Evolutionary conservation across 2,329 filamentous ascomycete genomes (phyloP).

Genomic region (Thielaviopsis ethacetica): DNA sequence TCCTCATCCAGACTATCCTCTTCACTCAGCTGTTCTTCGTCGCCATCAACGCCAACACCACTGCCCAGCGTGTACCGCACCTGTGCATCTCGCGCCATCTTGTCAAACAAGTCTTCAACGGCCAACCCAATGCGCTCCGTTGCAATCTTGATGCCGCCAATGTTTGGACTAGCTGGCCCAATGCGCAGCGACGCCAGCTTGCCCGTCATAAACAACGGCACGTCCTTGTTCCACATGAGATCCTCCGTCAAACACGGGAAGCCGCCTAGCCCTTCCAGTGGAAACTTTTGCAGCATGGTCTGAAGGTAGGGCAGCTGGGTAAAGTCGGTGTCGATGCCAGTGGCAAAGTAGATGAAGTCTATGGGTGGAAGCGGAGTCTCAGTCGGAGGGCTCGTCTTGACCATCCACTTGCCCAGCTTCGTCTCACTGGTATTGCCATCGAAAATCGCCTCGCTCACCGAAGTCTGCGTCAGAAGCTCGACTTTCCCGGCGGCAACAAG

Average conservation of each 20-base stretch:
- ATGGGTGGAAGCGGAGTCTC: conserved; percentile 32
- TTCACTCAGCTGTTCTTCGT: not conserved
- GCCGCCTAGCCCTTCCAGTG: conserved; percentile 45
- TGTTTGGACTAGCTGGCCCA: conserved; percentile 56
- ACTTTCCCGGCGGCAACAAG: conserved; percentile 37
- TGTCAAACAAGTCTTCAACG: conserved; percentile 36
- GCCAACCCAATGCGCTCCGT: conserved; percentile 61
- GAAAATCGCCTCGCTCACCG: conserved; percentile 28
- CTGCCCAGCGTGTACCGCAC: not conserved
- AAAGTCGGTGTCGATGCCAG: conserved; percentile 51
- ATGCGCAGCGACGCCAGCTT: conserved; percentile 50
- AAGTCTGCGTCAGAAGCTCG: conserved; percentile 40
- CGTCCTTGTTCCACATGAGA: conserved; percentile 55
- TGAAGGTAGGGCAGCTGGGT: conserved; percentile 42
- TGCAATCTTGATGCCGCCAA: conserved; percentile 56
- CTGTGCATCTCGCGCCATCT: not conserved
- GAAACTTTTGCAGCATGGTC: conserved; percentile 40
- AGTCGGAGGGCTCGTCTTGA: conserved; percentile 37
- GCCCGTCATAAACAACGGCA: conserved; percentile 58
- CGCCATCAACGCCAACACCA: not conserved
- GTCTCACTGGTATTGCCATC: not conserved
- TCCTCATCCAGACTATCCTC: not conserved
- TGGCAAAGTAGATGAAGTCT: conserved; percentile 62
- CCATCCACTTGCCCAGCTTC: conserved; percentile 19
- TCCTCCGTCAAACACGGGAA: conserved; percentile 62